A percentile compares a stretch with the other conserved stretches of the same genome.
These are phyloP conservation scores for Physocladia obscura DNA, from an alignment of 192 early-diverging fungal genomes.

Conservation along the genomic window DNA sequence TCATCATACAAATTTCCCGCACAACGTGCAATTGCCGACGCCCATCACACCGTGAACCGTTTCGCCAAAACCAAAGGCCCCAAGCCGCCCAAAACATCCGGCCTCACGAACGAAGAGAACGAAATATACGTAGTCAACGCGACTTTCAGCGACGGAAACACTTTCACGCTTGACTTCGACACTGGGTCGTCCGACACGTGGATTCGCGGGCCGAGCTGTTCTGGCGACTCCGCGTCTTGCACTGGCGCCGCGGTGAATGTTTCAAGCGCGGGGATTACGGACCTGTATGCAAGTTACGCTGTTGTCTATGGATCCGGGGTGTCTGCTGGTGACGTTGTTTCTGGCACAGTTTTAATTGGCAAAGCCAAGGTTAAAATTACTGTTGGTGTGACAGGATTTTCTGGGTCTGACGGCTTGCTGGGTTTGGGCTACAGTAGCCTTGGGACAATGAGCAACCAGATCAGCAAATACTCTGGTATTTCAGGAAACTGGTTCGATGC, in stretches of 20 bases:
- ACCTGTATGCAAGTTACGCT: slow-evolving; percentile 10
- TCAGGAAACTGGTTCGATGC: slow-evolving; percentile 35
- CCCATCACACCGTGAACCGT: too few species aligned
- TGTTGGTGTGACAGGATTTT: slow-evolving; percentile 10
- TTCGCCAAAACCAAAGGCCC: too few species aligned
- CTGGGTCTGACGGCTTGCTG: slow-evolving; percentile 28
- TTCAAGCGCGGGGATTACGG: slow-evolving; percentile 4
- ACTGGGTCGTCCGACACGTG: slow-evolving; percentile 37
- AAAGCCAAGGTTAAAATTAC: slow-evolving; percentile 16
- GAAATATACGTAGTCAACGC: slow-evolving; percentile 6
- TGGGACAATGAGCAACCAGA: slow-evolving; percentile 18
- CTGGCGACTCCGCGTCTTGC: slow-evolving; percentile 10
- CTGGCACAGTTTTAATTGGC: slow-evolving; percentile 20
- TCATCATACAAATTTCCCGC: too few species aligned
- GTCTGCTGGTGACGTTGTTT: slow-evolving; percentile 5
- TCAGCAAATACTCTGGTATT: slow-evolving; percentile 5
- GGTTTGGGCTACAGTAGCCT: slow-evolving; percentile 30
- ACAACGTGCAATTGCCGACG: too few species aligned
- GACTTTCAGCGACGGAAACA: slow-evolving; percentile 15
- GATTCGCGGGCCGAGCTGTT: slow-evolving; percentile 30
- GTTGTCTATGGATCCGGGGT: slow-evolving; percentile 24
- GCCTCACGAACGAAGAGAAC: slow-evolving; percentile 26
- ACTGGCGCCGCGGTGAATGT: background rate
- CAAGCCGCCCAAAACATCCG: too few species aligned
- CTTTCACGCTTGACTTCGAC: slow-evolving; percentile 34